Base-by-base conservation (phyloP, 257 asterid genomes). In the Orobanche coerulescens region DNA sequence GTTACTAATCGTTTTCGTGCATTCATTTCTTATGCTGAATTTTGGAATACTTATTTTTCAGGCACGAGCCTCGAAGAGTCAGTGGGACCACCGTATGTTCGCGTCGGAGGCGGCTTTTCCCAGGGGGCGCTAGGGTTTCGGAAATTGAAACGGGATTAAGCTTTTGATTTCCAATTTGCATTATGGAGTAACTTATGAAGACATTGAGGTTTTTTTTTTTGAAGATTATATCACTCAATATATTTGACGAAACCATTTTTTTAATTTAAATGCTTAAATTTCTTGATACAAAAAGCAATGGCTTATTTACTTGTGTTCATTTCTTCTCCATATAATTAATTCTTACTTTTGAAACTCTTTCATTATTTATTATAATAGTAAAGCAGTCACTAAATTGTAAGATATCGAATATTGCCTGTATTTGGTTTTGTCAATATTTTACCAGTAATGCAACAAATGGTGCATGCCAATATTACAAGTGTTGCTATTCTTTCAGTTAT, bases 181-280 rank as follows among this genome's bases (percentile, higher is more conserved):
- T n/a, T n/a, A n/a, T n/a, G n/a, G n/a, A n/a, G n/a, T n/a, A n/a
- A n/a, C 70, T 74, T 84, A 70, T 12, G 58, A 47, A 3, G 91
- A 83, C 69, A 60, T 83, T 69, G 37, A 43, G 81, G 87, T n/a
- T 83, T 55, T n/a, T 46, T 25, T 26, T 6, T 54, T 22, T n/a
- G 26, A 31, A 11, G 16, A 31, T 25, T 13, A 3, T 24, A n/a
- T 42, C n/a, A 5, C 6, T 30, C 18, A 22, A n/a, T n/a, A n/a
- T n/a, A n/a, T n/a, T n/a, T n/a, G n/a, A n/a, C n/a, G n/a, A n/a
- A n/a, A n/a, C n/a, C n/a, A n/a, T n/a, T n/a, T n/a, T n/a, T n/a
- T n/a, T n/a, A 22, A 39, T 58, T 52, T 0, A 30, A 10, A 4
- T 12, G 33, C n/a, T n/a, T n/a, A n/a, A n/a, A n/a, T n/a, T n/a